Evolutionary conservation across 23 red algal genomes (phyloP), one percentile per base, ranked within the genome.

Genomic region (Pyropia haitanensis): DNA sequence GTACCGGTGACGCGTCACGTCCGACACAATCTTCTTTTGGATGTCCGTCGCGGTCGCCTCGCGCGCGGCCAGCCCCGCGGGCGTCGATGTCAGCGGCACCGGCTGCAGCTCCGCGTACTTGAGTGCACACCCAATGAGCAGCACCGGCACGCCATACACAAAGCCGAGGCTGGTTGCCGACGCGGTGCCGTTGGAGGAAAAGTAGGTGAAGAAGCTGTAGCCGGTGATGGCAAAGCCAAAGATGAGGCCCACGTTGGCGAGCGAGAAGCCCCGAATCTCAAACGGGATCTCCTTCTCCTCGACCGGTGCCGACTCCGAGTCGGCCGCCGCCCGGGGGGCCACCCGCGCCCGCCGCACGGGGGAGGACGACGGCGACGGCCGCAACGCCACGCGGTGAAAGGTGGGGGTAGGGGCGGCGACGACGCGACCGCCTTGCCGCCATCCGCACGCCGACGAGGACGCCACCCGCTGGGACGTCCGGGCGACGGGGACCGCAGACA

Each of bases 41-140:
- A 75, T 70, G 17, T 67, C n/a, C 3, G 93, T 97, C 15, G 85
- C 93, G 15, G 44, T 31, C 32, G 56, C 27, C 46, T 81, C 73
- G 2, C 84, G 71, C 33, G 73, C 64, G 30, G 34, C 73, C 46
- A 27, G n/a, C 4, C 73, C 74, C 0, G 63, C 76, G 18, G 57
- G 29, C 21, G 64, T 68, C 16, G 60, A 60, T 34, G 25, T 5
- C 7, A 97, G 54, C 50, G 73, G 64, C 20, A 89, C 71, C 9
- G 93, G 93, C 21, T 86, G 50, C 53, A 97, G 58, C 74, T 97
- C 93, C 15, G 93, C 93, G 68, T 97, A 97, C 78, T 88, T 83
- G 28, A 97, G 74, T 58, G 93, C 93, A 29, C 84, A 80, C 9
- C 93, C 93, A 20, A 97, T 53, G 9, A 97, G 68, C 7, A 97